phyloP scores from a whole-genome alignment of 257 asterid species.

The Catharanthus roseus region DNA sequence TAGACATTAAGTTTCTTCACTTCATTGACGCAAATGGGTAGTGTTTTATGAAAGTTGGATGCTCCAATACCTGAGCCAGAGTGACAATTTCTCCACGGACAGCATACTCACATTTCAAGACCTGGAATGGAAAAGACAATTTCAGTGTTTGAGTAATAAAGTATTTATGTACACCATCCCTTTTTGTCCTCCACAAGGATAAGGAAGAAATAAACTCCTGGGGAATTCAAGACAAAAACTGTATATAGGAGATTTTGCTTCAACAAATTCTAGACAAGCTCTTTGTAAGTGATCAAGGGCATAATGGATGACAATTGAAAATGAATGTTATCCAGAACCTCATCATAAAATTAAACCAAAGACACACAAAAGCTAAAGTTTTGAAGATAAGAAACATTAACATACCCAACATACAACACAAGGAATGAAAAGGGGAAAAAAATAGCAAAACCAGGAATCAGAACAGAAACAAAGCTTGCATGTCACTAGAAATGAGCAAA shows the following conservation, averaged over 20 bases:
- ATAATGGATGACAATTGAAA: background rate
- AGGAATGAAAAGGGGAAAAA: background rate
- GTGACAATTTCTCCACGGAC: conserved; percentile 95
- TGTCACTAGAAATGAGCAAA: background rate
- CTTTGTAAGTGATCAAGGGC: background rate
- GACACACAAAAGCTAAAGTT: too few species aligned
- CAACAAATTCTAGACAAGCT: background rate
- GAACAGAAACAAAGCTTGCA: background rate
- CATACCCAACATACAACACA: background rate
- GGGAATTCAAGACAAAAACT: background rate
- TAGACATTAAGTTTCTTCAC: background rate
- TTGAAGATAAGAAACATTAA: too few species aligned
- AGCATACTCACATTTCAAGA: conserved; percentile 86
- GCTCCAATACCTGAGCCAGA: conserved; percentile 69
- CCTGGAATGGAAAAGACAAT: conserved; percentile 46
- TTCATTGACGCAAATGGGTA: background rate
- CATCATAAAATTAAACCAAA: background rate
- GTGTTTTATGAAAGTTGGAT: background rate
- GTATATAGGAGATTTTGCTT: background rate
- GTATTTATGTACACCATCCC: background rate
- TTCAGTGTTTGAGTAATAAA: background rate
- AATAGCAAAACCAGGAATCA: background rate
- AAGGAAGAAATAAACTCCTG: background rate
- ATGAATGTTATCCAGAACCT: background rate
- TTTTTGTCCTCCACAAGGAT: background rate